phyloP scores from a whole-genome alignment of 1,139 yeast genomes.

The Nakaseomyces bracarensis region DNA sequence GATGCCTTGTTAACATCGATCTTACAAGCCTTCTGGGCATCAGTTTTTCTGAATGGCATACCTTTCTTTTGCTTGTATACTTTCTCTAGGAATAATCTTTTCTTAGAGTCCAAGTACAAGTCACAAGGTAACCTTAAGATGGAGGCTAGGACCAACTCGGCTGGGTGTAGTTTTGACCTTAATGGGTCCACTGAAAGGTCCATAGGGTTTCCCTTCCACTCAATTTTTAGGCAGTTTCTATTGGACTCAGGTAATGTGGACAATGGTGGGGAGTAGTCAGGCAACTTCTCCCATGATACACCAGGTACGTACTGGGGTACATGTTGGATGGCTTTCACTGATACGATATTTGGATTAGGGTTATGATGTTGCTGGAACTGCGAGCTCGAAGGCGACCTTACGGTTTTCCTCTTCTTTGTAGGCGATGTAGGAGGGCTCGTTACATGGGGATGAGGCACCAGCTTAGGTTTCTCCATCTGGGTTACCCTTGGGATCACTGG shows the following conservation, averaged over 20 bases:
- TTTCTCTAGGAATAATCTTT: slow-evolving; percentile 82
- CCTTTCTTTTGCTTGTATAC: slow-evolving; percentile 66
- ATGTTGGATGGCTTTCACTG: slow-evolving; percentile 8
- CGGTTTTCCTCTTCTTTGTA: slow-evolving; percentile 8
- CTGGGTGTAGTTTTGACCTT: slow-evolving; percentile 68
- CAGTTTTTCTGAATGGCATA: slow-evolving; percentile 89
- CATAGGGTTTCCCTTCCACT: slow-evolving; percentile 99
- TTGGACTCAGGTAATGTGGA: slow-evolving; percentile 52
- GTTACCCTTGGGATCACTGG: not conserved
- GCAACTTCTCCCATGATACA: slow-evolving; percentile 50
- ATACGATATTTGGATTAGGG: slow-evolving; percentile 6
- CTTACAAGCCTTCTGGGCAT: slow-evolving; percentile 94
- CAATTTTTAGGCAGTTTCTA: slow-evolving; percentile 66
- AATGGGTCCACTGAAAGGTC: slow-evolving; percentile 74
- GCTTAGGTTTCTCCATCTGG: not conserved
- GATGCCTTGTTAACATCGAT: slow-evolving; percentile 96
- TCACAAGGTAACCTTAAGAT: slow-evolving; percentile 82
- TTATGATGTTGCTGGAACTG: slow-evolving; percentile 7
- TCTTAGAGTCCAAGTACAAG: slow-evolving; percentile 83
- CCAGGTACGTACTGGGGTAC: slow-evolving; percentile 27
- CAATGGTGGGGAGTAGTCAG: slow-evolving; percentile 73
- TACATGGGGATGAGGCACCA: not conserved
- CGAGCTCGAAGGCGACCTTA: slow-evolving; percentile 11
- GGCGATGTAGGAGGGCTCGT: slow-evolving; percentile 5
- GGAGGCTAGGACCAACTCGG: slow-evolving; percentile 81